A percentile compares a stretch with the other conserved stretches of the same genome.
These are phyloP conservation scores for Trifolium pratense DNA, from an alignment of 306 rosid species.

Conservation along the genomic window DNA sequence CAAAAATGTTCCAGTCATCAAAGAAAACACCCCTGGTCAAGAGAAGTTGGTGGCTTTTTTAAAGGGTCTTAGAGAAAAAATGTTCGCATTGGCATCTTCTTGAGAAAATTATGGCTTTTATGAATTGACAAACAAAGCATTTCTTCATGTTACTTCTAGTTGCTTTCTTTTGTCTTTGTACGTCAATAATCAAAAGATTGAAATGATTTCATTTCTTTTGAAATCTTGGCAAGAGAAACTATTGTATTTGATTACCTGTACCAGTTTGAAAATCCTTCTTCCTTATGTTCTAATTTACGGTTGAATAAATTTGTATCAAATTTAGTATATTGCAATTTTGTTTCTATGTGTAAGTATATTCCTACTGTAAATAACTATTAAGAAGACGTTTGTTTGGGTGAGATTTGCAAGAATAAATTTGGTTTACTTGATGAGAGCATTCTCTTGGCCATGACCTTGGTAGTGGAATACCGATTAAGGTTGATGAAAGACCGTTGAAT, in stretches of 20 bases:
- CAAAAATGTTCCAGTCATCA: constrained; percentile 47
- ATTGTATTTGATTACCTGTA: neutral
- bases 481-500: too few relatives aligned
- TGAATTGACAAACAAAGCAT: neutral
- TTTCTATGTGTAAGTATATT: too few relatives aligned
- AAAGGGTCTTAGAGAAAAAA: neutral
- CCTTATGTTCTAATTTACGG: too few relatives aligned
- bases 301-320: too few relatives aligned
- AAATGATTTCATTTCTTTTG: neutral
- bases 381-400: too few relatives aligned
- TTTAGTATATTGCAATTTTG: too few relatives aligned
- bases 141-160: neutral
- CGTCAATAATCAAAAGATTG: constrained; percentile 10
- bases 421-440: too few relatives aligned
- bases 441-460: too few relatives aligned
- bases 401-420: too few relatives aligned
- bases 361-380: too few relatives aligned
- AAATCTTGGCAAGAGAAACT: neutral
- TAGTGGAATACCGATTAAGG: too few relatives aligned
- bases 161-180: neutral
- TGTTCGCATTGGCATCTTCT: neutral
- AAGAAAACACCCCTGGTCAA: constrained; percentile 49
- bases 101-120: neutral
- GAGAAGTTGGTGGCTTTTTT: constrained; percentile 11
- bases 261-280: neutral